Conservation (phyloP, 169 alveolate genomes). For the Theileria luwenshuni region DNA sequence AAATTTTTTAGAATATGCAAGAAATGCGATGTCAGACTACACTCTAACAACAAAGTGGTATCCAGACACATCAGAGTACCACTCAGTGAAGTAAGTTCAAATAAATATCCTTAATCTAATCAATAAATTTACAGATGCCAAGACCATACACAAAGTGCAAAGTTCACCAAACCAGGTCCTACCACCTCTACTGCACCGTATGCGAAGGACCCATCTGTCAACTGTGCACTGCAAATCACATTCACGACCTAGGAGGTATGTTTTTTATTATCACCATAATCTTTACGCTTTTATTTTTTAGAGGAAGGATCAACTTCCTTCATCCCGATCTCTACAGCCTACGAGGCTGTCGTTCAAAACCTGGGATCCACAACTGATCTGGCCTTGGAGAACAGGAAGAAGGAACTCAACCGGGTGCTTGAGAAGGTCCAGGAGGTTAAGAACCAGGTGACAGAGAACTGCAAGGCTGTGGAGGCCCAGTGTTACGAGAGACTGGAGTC, state of each 20-base stretch:
- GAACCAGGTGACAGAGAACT: conserved; percentile 35
- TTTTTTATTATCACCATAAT: conserved; percentile 14
- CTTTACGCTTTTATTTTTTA: not conserved
- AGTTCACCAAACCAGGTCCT: conserved; percentile 72
- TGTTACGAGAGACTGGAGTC: conserved; percentile 60
- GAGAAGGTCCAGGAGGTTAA: conserved; percentile 22
- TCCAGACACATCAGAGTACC: conserved; percentile 87
- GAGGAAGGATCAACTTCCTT: conserved; percentile 32
- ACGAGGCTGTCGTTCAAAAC: conserved; percentile 64
- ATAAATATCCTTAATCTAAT: not conserved
- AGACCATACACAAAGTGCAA: conserved; percentile 77
- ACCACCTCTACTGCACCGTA: conserved; percentile 75
- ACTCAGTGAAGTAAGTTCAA: conserved; percentile 75
- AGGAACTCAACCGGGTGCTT: conserved; percentile 21
- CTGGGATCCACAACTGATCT: conserved; percentile 39
- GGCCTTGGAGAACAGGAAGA: conserved; percentile 21
- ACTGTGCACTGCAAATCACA: conserved; percentile 79
- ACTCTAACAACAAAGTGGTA: conserved; percentile 85
- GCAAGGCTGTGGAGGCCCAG: conserved; percentile 55
- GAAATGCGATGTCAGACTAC: conserved; percentile 84
- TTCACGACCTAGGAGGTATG: conserved; percentile 60
- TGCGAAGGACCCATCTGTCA: conserved; percentile 84
- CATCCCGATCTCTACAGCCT: conserved; percentile 64
- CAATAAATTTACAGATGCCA: conserved; percentile 72
- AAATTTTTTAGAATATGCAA: conserved; percentile 75